Conservation (phyloP, 1,284 basidiomycete species). For the Melampsora larici-populina region DNA sequence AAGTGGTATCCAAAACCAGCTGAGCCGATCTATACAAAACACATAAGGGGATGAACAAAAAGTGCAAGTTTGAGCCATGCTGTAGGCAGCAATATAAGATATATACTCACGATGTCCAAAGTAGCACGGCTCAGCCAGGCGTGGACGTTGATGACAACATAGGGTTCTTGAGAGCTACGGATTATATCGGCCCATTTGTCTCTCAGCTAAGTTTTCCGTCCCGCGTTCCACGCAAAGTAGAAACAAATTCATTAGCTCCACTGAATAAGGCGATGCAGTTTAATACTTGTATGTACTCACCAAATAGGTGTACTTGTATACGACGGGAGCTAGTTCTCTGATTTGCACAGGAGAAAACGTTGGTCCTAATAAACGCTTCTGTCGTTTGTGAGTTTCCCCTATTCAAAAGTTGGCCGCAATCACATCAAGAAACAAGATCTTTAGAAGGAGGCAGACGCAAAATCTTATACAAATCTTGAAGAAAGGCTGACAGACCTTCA, state of each 20-base stretch:
- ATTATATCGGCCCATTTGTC: slow-evolving; percentile 7
- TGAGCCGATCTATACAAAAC: neutral
- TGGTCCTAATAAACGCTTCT: slow-evolving; percentile 54
- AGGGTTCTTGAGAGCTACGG: slow-evolving; percentile 38
- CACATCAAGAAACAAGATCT: neutral
- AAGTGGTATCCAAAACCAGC: slow-evolving; percentile 1
- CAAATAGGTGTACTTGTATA: slow-evolving; percentile 64
- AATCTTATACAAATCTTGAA: too few species aligned
- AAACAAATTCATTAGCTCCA: too few species aligned
- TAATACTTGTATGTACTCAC: too few species aligned
- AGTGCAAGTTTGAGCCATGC: slow-evolving; percentile 51
- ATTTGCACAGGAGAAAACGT: slow-evolving; percentile 63
- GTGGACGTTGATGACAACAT: slow-evolving; percentile 61
- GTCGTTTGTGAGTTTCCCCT: slow-evolving; percentile 50
- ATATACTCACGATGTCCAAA: slow-evolving; percentile 68
- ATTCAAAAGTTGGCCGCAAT: neutral
- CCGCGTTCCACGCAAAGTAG: too few species aligned
- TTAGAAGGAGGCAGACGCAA: too few species aligned
- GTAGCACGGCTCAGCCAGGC: slow-evolving; percentile 65
- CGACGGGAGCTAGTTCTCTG: slow-evolving; percentile 62
- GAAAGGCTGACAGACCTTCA: neutral
- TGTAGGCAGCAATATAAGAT: too few species aligned
- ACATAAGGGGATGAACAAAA: neutral
- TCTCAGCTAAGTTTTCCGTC: neutral
- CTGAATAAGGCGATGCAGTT: slow-evolving; percentile 45